Evolutionary conservation across 2,329 filamentous ascomycete species (phyloP).

Genomic region (Cytospora leucostoma): DNA sequence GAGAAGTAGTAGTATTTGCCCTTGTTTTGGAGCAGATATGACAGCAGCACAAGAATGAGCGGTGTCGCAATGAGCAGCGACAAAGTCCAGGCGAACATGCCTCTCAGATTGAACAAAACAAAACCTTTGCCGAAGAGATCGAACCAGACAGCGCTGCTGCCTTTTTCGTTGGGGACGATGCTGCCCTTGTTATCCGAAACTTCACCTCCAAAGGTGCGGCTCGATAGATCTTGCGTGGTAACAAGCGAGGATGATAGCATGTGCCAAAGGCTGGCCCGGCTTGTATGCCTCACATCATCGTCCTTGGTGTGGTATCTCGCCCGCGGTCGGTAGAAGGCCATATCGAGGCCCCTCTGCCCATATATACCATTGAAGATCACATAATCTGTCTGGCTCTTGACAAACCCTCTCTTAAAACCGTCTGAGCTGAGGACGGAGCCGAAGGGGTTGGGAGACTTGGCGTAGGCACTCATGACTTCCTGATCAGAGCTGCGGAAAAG

Average conservation of each 20-base stretch:
- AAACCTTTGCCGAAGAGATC: constrained; percentile 83
- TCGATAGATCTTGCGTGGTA: constrained; percentile 72
- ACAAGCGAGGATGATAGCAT: constrained; percentile 86
- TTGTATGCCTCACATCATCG: constrained; percentile 81
- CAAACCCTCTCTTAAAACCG: constrained; percentile 76
- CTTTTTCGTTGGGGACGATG: constrained; percentile 66
- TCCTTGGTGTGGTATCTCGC: constrained; percentile 88
- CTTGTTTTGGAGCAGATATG: constrained; percentile 65
- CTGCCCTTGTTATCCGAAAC: constrained; percentile 56
- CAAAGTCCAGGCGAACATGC: constrained; percentile 85
- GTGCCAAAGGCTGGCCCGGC: constrained; percentile 76
- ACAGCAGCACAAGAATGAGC: constrained; percentile 68
- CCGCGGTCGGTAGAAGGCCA: constrained; percentile 87
- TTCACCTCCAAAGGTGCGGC: constrained; percentile 64
- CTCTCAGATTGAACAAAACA: constrained; percentile 75
- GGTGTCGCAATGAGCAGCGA: constrained; percentile 80
- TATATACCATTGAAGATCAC: constrained; percentile 75
- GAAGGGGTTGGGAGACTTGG: constrained; percentile 71
- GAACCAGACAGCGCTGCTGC: constrained; percentile 83
- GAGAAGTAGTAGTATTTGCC: constrained; percentile 92
- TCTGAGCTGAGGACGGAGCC: constrained; percentile 81
- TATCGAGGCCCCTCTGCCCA: constrained; percentile 84
- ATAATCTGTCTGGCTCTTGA: constrained; percentile 89
- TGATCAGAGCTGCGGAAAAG: constrained; percentile 87
- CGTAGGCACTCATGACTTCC: constrained; percentile 80